Evolutionary conservation across 164 flowering plant species (phyloP), one percentile per base, ranked within the genome.

Genomic region (Vitis rotundifolia): DNA sequence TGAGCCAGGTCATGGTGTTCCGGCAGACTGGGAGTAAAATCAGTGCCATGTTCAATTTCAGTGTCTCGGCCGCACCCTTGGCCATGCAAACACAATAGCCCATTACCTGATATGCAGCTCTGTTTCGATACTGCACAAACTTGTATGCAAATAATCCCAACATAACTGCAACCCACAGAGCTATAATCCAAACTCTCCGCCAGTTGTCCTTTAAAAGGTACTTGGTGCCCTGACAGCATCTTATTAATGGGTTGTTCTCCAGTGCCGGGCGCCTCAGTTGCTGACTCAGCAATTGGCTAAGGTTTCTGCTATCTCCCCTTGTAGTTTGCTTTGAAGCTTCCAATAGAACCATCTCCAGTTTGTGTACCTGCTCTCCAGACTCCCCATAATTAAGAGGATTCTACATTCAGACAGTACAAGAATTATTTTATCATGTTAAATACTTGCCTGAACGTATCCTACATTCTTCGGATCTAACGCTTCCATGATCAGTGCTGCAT

Each of bases 161-260:
- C 73, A 78, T 69, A 2, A 77, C 77, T 9, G 69, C 79, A 0
- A 85, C 62, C 88, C 88, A 87, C 3, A 85, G 77, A 3, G 73
- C 68, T 60, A 87, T 31, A 2, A 87, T 82, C 91, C 91, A 87
- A 15, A 75, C 72, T 62, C 91, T 76, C 72, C 74, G 71, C 91
- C 91, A 85, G 64, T 85, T 80, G 64, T 87, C 89, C 29, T 68
- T 18, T 3, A 87, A 15, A 65, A 85, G 85, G 73, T 85, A 87
- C 64, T 72, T 73, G 13, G 73, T 62, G 47, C 49, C 58, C 11
- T 61, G 49, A 53, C 63, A 73, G 49, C 73, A 81, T 59, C 87
- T 73, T 61, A 51, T 60, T 2, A 84, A 8, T 5, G 84, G 84
- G 77, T 78, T 80, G 58, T 50, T 69, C 11, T 77, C 84, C 19